Conservation (phyloP, 805 yeast species). For the Candida boidinii region DNA sequence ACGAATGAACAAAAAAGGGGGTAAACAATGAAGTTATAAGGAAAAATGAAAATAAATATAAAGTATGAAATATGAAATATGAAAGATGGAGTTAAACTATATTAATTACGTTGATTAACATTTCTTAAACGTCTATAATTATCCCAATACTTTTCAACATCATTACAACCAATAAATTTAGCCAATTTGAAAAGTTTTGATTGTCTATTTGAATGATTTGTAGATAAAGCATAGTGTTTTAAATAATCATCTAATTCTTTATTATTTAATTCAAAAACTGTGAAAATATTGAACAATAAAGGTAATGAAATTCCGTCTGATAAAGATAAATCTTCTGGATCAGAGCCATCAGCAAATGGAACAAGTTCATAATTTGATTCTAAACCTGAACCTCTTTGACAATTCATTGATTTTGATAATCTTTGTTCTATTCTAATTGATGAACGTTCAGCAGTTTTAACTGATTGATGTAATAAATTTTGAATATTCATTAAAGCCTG, state of each 20-base stretch:
- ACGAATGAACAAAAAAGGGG: no score
- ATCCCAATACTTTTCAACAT: slow-evolving; percentile 24
- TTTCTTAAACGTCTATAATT: slow-evolving; percentile 7
- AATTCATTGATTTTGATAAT: slow-evolving; percentile 15
- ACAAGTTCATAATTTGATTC: slow-evolving; percentile 21
- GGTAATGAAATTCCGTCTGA: slow-evolving; percentile 18
- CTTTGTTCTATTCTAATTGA: slow-evolving; percentile 20
- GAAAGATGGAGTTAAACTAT: no score
- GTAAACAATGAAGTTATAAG: no score
- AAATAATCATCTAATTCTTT: slow-evolving; percentile 12
- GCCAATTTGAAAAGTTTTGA: slow-evolving; percentile 19
- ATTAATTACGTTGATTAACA: no score
- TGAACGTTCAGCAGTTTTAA: slow-evolving; percentile 13
- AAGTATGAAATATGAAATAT: no score
- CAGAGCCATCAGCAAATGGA: slow-evolving; percentile 17
- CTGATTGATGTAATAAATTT: slow-evolving; percentile 11
- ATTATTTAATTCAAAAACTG: slow-evolving; percentile 15
- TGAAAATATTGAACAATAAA: slow-evolving; percentile 14
- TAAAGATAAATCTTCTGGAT: slow-evolving; percentile 16
- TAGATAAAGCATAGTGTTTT: slow-evolving; percentile 12
- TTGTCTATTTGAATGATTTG: slow-evolving; percentile 5
- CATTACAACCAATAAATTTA: slow-evolving; percentile 20
- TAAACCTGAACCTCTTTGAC: slow-evolving; percentile 21
- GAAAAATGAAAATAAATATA: no score
- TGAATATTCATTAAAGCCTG: slow-evolving; percentile 13